phyloP scores from a whole-genome alignment of 2,329 filamentous ascomycete genomes.

The Aspergillus sp. region DNA sequence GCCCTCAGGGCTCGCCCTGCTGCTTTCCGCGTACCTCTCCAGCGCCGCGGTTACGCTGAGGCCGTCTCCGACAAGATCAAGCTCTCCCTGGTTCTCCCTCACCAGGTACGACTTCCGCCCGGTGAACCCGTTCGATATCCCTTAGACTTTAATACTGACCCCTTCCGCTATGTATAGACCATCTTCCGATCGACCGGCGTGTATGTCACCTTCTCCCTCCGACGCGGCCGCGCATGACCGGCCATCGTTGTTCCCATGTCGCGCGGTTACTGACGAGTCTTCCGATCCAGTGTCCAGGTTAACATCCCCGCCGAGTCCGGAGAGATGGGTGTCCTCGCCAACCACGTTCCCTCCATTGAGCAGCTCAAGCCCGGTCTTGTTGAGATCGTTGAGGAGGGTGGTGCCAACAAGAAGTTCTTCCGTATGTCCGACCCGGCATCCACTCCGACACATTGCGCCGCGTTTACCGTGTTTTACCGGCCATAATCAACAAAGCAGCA shows the following conservation, averaged over 20 bases:
- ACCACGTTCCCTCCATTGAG: conserved; percentile 98
- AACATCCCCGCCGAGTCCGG: conserved; percentile 98
- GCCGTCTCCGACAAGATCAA: conserved; percentile 93
- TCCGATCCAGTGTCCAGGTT: conserved; percentile 82
- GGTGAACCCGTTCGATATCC: conserved; percentile 17
- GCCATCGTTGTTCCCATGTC: conserved; percentile 21
- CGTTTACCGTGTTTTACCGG: conserved; percentile 1
- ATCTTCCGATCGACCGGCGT: conserved; percentile 74
- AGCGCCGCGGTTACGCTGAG: conserved; percentile 91
- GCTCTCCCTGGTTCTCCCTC: conserved; percentile 95
- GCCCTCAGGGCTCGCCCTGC: conserved; percentile 83
- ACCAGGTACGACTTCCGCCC: conserved; percentile 75
- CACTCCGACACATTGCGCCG: conserved; percentile 14
- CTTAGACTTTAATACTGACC: conserved; percentile 29
- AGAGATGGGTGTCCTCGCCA: conserved; percentile 99
- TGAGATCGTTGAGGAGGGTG: conserved; percentile 92
- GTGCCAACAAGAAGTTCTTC: conserved; percentile 94
- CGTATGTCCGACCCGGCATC: conserved; percentile 62
- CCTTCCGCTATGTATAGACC: conserved; percentile 50
- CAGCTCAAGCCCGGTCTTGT: conserved; percentile 96
- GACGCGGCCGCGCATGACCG: conserved; percentile 18
- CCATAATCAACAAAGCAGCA: background rate
- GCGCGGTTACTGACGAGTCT: conserved; percentile 57
- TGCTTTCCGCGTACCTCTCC: conserved; percentile 73
- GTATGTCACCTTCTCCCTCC: conserved; percentile 54